Evolutionary conservation across 805 yeast genomes (phyloP), one percentile per base, ranked within the genome.

Genomic region (Wickerhamomyces bisporus): DNA sequence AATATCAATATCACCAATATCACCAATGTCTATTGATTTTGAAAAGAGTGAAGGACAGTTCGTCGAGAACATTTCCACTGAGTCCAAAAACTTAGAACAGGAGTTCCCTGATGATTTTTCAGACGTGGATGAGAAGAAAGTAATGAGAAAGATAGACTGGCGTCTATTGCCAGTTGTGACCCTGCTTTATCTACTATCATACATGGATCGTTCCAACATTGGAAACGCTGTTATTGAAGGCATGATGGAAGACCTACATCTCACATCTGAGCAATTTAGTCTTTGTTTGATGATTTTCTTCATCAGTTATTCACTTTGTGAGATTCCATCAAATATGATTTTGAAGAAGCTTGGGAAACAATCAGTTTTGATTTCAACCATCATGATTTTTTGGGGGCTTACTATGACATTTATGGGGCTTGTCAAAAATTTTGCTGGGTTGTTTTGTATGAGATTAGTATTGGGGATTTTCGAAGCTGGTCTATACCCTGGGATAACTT

Each of bases 211-310:
- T 45, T 68, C 77, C 4, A 75, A 75, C 48, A 71, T 75, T 40
- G 79, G 79, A 41, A 75, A 75, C 50, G 80, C 80, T 6, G 64
- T 62, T 27, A 60, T 70, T 10, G 78, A 74, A 11, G 79, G 80
- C 11, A 43, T 75, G 30, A 53, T 58, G 1, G 58, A 57, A 25
- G 68, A 62, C 30, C 41, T 71, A 12, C 48, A 55, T 11, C 41
- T 71, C 18, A 44, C 55, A 1, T 59, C 58, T 3, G 48, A 44
- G 17, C 67, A 71, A 41, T 70, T 58, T 44, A 60, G 64, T 14
- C 59, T 57, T 14, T 62, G 64, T 33, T 68, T 68, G 11, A 63
- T 73, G n/a, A 63, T 72, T 0, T 62, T 70, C 33, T 73, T 59
- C 44, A 64, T 61, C 4, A 66, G 75, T 1, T 73, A 72, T 36